Conservation (phyloP, 1,139 yeast genomes). For the Spathaspora sp. region DNA sequence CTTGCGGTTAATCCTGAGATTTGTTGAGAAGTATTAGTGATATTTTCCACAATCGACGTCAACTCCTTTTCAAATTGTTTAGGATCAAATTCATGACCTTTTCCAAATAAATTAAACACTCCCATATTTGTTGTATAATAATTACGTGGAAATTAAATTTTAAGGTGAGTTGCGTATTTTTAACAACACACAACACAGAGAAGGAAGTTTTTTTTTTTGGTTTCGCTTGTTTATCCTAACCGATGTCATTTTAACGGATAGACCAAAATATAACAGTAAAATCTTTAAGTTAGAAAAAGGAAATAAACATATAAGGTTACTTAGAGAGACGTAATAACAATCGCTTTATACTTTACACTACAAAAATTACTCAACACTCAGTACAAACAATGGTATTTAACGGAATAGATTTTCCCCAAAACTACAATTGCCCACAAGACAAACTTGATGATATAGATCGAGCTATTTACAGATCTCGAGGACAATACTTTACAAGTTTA, state of each 20-base stretch:
- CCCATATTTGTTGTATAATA: slow-evolving; percentile 13
- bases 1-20: slow-evolving; percentile 15
- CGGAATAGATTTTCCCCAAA: no score
- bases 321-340: no score
- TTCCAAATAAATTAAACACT: slow-evolving; percentile 29
- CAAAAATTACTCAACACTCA: neutral
- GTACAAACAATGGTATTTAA: neutral
- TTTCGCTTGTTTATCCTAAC: no score
- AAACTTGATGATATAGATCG: neutral
- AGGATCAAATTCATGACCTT: slow-evolving; percentile 46
- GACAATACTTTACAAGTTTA: slow-evolving; percentile 26
- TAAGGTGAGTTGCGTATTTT: no score
- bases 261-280: no score
- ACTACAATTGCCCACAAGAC: no score
- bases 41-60: slow-evolving; percentile 39
- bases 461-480: slow-evolving; percentile 11
- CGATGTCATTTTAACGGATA: no score
- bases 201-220: no score
- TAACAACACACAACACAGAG: no score
- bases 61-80: slow-evolving; percentile 52
- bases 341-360: neutral
- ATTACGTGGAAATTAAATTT: no score
- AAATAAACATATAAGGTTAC: no score
- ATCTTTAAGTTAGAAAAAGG: no score
- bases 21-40: slow-evolving; percentile 24